These are phyloP conservation scores for Fusarium sp. DNA, from an alignment of 2,329 filamentous ascomycete species.

Conservation along the genomic window DNA sequence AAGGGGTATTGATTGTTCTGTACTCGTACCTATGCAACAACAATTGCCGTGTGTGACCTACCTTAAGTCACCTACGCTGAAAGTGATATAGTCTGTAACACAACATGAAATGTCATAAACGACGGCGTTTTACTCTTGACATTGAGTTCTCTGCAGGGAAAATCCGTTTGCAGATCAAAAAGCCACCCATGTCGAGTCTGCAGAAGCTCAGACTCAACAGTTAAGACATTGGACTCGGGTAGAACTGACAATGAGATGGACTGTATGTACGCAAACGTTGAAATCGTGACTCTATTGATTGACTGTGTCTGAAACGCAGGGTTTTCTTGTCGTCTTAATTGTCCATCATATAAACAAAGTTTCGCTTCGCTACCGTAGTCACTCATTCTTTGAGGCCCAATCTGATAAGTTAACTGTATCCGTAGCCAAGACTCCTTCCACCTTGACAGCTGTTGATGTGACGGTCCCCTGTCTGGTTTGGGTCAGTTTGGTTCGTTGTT, in stretches of 20 bases:
- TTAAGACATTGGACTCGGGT: not conserved
- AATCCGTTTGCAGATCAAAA: slow-evolving; percentile 39
- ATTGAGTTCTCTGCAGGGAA: slow-evolving; percentile 22
- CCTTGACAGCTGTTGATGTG: slow-evolving; percentile 16
- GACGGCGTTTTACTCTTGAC: slow-evolving; percentile 1
- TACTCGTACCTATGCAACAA: not conserved
- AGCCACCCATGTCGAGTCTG: slow-evolving; percentile 17
- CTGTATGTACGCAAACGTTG: slow-evolving; percentile 26
- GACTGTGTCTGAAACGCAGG: not conserved
- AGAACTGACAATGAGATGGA: not conserved
- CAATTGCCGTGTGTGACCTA: slow-evolving; percentile 6
- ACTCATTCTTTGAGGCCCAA: not conserved
- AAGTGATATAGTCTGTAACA: slow-evolving; percentile 19
- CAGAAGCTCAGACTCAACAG: slow-evolving; percentile 18
- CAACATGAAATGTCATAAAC: slow-evolving; percentile 25
- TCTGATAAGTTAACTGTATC: not conserved
- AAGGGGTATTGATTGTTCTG: slow-evolving; percentile 10
- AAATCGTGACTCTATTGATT: not conserved
- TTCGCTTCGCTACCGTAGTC: slow-evolving; percentile 17
- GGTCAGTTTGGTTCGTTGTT: slow-evolving; percentile 22
- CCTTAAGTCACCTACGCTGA: not conserved
- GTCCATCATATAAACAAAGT: slow-evolving; percentile 35
- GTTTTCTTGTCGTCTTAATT: slow-evolving; percentile 13
- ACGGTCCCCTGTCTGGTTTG: slow-evolving; percentile 33
- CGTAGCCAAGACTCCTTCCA: slow-evolving; percentile 22